Conservation (phyloP, 1,284 basidiomycete genomes). For the Boletus albobrunnescens region DNA sequence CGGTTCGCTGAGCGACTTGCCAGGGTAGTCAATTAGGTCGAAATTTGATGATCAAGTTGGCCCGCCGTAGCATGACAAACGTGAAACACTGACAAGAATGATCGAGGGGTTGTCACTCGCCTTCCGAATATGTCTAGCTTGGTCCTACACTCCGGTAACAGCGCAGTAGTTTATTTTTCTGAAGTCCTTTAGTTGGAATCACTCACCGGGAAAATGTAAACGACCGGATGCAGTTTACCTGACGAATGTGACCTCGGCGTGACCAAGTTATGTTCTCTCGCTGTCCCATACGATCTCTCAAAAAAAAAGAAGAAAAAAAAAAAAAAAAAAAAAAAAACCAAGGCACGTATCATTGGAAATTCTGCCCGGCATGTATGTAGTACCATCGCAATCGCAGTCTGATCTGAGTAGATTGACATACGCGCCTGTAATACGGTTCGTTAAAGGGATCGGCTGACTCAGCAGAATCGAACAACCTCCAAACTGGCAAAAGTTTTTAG, state of each 20-base stretch:
- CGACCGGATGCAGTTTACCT: too few species aligned
- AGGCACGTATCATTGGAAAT: too few species aligned
- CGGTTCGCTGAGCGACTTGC: background rate
- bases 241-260: background rate
- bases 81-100: constrained; percentile 34
- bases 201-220: too few species aligned
- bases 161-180: constrained; percentile 27
- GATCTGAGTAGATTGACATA: too few species aligned
- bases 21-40: constrained; percentile 9
- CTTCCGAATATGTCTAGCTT: constrained; percentile 31
- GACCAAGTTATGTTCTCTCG: background rate
- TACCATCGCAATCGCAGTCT: too few species aligned
- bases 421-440: too few species aligned
- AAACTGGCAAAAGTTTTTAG: background rate
- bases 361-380: too few species aligned
- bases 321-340: too few species aligned
- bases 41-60: constrained; percentile 11
- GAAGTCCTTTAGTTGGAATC: too few species aligned
- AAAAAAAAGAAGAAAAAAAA: too few species aligned
- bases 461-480: constrained; percentile 6
- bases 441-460: constrained; percentile 16
- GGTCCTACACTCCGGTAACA: constrained; percentile 28
- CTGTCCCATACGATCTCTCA: too few species aligned
- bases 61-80: constrained; percentile 30
- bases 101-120: constrained; percentile 28